Conservation (phyloP, 2,329 filamentous ascomycete genomes). For the Rutstroemia sp. region DNA sequence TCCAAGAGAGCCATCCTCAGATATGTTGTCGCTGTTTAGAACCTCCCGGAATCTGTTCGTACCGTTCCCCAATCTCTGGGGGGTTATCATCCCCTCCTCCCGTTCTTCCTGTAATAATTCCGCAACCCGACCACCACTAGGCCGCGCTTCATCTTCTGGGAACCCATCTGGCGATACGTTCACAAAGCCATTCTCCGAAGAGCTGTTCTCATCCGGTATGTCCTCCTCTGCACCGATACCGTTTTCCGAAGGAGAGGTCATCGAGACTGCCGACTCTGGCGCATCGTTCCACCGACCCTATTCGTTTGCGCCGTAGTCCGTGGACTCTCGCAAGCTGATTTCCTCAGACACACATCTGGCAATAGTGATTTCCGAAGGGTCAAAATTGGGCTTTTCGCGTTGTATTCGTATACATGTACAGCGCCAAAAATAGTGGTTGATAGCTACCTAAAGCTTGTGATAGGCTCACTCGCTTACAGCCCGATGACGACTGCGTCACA, state of each 20-base stretch:
- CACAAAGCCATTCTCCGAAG: slow-evolving; percentile 29
- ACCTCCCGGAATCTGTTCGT: slow-evolving; percentile 25
- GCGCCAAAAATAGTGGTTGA: not conserved
- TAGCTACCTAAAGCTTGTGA: slow-evolving; percentile 3
- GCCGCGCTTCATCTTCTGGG: slow-evolving; percentile 27
- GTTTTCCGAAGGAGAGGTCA: slow-evolving; percentile 63
- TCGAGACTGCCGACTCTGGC: slow-evolving; percentile 38
- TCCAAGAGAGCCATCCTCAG: slow-evolving; percentile 48
- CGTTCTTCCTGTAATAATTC: slow-evolving; percentile 25
- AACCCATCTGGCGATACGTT: not conserved
- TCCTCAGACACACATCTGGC: slow-evolving; percentile 19
- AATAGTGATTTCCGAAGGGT: not conserved
- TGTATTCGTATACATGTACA: not conserved
- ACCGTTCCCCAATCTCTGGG: slow-evolving; percentile 30
- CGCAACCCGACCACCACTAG: slow-evolving; percentile 25
- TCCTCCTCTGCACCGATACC: slow-evolving; percentile 53
- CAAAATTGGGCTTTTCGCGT: not conserved
- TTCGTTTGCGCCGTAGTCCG: slow-evolving; percentile 24
- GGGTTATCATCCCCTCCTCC: slow-evolving; percentile 18
- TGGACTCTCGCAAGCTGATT: slow-evolving; percentile 16
- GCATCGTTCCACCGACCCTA: slow-evolving; percentile 25
- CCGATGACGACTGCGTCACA: slow-evolving; percentile 5
- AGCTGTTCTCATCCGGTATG: slow-evolving; percentile 42
- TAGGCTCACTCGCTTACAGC: slow-evolving; percentile 7
- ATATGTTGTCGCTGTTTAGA: slow-evolving; percentile 37